These are phyloP conservation scores for Dimargaris verticillata DNA, from an alignment of 192 early-diverging fungal genomes.

Conservation along the genomic window DNA sequence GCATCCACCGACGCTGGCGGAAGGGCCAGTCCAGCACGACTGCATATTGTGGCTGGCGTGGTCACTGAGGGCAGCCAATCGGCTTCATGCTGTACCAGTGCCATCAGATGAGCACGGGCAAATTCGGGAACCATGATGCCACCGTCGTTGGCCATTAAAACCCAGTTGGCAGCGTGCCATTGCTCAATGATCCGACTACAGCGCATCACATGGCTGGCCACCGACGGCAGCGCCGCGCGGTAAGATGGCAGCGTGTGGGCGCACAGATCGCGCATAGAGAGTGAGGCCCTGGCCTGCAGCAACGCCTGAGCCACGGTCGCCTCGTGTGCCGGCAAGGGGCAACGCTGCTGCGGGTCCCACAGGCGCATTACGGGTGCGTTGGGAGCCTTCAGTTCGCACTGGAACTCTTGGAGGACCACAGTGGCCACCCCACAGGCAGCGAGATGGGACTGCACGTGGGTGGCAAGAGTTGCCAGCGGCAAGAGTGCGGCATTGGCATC, in stretches of 20 bases:
- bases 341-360: background rate
- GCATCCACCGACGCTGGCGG: background rate
- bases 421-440: too few species aligned
- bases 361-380: conserved; percentile 10
- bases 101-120: background rate
- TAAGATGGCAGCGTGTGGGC: background rate
- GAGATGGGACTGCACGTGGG: too few species aligned
- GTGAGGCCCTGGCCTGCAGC: conserved; percentile 7
- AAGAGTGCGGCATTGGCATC: too few species aligned
- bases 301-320: conserved; percentile 6
- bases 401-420: too few species aligned
- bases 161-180: too few species aligned
- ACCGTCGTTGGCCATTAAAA: background rate
- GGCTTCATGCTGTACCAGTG: background rate
- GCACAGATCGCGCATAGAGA: background rate
- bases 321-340: background rate
- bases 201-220: too few species aligned
- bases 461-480: too few species aligned
- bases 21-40: conserved; percentile 7
- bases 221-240: too few species aligned
- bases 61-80: background rate
- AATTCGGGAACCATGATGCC: conserved; percentile 12
- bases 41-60: background rate
- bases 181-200: too few species aligned
- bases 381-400: conserved; percentile 11